Percentiles rank a stretch among this genome's conserved stretches.
Conservation (phyloP, 768 basidiomycete genomes). For the Chlorophyllum brunneum region DNA sequence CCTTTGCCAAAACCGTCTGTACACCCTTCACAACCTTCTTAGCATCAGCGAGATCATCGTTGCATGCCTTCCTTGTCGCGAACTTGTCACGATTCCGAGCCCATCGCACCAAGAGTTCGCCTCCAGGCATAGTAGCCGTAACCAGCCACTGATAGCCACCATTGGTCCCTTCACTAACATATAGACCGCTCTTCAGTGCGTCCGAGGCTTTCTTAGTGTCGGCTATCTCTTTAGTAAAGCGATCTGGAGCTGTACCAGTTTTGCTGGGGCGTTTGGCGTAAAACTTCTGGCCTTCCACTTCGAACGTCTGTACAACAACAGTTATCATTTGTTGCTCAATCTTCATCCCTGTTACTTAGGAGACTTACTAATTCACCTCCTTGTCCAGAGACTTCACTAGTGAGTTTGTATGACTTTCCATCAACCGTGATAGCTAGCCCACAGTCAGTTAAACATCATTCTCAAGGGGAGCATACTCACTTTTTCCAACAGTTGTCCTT, state of each 20-base stretch:
- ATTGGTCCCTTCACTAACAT: background rate
- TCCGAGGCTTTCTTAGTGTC: background rate
- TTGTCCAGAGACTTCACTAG: background rate
- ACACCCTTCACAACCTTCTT: background rate
- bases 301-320: constrained; percentile 1
- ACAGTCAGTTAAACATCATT: background rate
- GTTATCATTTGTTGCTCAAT: background rate
- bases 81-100: background rate
- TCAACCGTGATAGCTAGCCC: background rate
- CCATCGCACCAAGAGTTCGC: background rate
- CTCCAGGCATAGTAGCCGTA: constrained; percentile 4
- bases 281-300: background rate
- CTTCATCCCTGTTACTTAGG: no score
- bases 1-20: no score
- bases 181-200: background rate
- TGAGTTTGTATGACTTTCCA: background rate
- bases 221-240: background rate
- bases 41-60: constrained; percentile 3
- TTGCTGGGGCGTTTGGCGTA: background rate
- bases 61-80: constrained; percentile 1
- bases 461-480: background rate
- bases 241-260: background rate
- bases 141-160: background rate
- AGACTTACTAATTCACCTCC: background rate
- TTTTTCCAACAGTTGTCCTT: background rate